Evolutionary conservation across 2,329 filamentous ascomycete species (phyloP).

Genomic region (Colletotrichum scovillei): DNA sequence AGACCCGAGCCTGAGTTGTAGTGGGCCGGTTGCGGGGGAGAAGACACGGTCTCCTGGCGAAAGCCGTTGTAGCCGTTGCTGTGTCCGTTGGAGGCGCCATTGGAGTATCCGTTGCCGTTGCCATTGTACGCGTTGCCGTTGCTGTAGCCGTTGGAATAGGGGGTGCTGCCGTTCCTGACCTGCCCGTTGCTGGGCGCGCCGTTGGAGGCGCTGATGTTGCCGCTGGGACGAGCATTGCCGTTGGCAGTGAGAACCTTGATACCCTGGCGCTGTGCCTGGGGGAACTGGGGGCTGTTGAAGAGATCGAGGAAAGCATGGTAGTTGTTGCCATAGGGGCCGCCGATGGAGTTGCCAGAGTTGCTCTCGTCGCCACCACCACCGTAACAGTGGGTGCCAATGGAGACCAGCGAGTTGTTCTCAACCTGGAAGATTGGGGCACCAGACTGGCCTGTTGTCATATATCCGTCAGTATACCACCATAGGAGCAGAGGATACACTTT

Average conservation of each 20-base stretch:
- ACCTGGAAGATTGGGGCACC: slow-evolving; percentile 42
- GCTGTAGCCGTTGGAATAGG: neutral
- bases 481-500: neutral
- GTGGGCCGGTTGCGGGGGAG: neutral
- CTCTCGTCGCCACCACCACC: slow-evolving; percentile 37
- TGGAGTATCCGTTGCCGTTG: neutral
- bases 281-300: slow-evolving; percentile 12
- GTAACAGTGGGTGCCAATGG: slow-evolving; percentile 45
- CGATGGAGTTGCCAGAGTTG: slow-evolving; percentile 43
- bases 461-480: neutral
- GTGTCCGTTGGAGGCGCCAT: neutral
- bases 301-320: slow-evolving; percentile 37
- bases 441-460: slow-evolving; percentile 39
- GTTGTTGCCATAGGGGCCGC: slow-evolving; percentile 37
- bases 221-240: neutral
- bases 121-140: too few relatives aligned
- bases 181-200: too few relatives aligned
- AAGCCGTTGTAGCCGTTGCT: neutral
- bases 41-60: neutral
- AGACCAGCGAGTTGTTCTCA: slow-evolving; percentile 17
- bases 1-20: neutral
- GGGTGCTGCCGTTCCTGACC: too few relatives aligned
- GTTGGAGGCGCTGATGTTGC: neutral
- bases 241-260: neutral
- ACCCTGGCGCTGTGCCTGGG: neutral